phyloP scores from a whole-genome alignment of 805 yeast species.

The Wickerhamiella alocasiicola region DNA sequence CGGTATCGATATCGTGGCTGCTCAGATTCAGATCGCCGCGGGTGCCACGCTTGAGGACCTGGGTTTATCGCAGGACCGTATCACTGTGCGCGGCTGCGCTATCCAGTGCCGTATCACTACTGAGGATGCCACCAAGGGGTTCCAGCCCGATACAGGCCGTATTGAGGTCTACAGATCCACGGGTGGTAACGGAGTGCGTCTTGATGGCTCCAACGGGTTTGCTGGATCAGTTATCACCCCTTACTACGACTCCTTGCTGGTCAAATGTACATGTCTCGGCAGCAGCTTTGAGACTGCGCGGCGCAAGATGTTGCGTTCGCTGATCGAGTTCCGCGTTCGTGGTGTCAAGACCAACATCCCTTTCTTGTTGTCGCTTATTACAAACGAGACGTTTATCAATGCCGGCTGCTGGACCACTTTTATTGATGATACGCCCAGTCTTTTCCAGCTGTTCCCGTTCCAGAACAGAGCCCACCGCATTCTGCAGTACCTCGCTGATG shows the following conservation, averaged over 20 bases:
- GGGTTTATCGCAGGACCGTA: constrained; percentile 86
- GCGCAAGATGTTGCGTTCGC: constrained; percentile 93
- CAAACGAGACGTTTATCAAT: constrained; percentile 72
- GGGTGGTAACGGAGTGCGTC: constrained; percentile 98
- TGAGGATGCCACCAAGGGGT: constrained; percentile 91
- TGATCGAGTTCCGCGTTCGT: constrained; percentile 95
- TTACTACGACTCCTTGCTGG: constrained; percentile 96
- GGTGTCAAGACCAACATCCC: constrained; percentile 99
- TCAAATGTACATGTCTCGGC: constrained; percentile 94
- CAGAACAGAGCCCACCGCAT: constrained; percentile 95
- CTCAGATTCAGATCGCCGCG: constrained; percentile 97
- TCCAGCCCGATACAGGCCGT: constrained; percentile 98
- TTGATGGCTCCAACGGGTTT: constrained; percentile 97
- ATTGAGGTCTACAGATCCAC: constrained; percentile 96
- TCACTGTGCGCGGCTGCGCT: constrained; percentile 94
- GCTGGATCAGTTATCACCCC: constrained; percentile 96
- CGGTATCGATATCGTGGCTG: constrained; percentile 95
- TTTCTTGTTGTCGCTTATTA: constrained; percentile 78
- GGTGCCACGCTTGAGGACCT: constrained; percentile 89
- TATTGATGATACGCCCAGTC: constrained; percentile 92
- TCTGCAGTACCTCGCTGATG: constrained; percentile 79
- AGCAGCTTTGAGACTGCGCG: constrained; percentile 93
- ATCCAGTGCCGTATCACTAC: constrained; percentile 99
- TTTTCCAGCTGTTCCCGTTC: constrained; percentile 88
- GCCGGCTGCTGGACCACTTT: constrained; percentile 98